Percentiles rank a stretch among this genome's conserved stretches.
phyloP scores from a whole-genome alignment of 257 asterid species.

The Rubia yunnanensis region DNA sequence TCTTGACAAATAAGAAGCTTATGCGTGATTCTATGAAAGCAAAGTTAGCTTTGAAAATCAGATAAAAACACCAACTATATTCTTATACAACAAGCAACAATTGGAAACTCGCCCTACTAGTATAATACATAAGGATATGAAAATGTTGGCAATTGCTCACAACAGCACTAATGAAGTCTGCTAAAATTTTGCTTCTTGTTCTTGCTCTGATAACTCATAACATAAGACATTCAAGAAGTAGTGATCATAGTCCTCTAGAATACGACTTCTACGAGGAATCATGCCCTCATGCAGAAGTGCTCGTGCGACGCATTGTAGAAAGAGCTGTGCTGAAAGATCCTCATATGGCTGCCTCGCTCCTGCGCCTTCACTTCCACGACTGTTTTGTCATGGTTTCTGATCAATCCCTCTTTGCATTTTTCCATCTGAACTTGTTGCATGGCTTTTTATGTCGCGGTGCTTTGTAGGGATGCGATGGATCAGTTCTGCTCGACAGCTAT shows the following conservation, averaged over 20 bases:
- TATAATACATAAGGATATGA: background rate
- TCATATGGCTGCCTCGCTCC: constrained; percentile 31
- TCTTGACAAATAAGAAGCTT: constrained; percentile 6
- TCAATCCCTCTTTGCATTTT: background rate
- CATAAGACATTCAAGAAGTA: constrained; percentile 6
- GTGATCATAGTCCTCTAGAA: constrained; percentile 9
- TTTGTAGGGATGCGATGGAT: constrained; percentile 28
- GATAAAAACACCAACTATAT: constrained; percentile 10
- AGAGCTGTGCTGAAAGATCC: constrained; percentile 23
- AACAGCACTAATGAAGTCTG: constrained; percentile 5
- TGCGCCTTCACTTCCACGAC: constrained; percentile 29
- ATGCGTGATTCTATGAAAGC: constrained; percentile 6
- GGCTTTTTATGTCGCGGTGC: background rate
- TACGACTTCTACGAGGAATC: constrained; percentile 15
- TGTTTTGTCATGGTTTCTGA: constrained; percentile 25
- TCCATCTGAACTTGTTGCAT: background rate
- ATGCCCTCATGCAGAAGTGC: constrained; percentile 19
- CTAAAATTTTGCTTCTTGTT: background rate
- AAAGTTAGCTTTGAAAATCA: constrained; percentile 13
- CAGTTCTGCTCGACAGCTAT: constrained; percentile 20
- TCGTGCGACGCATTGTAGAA: constrained; percentile 21
- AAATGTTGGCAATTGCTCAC: background rate
- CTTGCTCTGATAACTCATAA: background rate
- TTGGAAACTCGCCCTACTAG: background rate
- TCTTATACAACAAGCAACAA: background rate